Evolutionary conservation across 768 basidiomycete species (phyloP).

Genomic region (Lepiota subincarnata): DNA sequence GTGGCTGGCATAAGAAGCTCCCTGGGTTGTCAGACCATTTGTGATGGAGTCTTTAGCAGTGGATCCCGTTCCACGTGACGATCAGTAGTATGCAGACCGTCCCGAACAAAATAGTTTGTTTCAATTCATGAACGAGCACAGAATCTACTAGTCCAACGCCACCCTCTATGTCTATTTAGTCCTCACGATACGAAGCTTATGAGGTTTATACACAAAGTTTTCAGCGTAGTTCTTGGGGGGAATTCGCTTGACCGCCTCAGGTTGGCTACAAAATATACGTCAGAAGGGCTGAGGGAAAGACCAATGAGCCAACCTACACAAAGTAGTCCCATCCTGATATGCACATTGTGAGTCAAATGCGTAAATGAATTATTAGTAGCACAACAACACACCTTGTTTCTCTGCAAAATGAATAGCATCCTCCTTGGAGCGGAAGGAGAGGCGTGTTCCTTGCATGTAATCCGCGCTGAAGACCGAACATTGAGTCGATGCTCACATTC

Average conservation of each 20-base stretch:
- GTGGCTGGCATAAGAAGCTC: constrained; percentile 17
- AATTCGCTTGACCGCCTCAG: constrained; percentile 56
- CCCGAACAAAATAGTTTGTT: background rate
- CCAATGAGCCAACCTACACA: constrained; percentile 52
- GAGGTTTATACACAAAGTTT: constrained; percentile 83
- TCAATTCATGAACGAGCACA: background rate
- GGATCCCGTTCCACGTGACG: constrained; percentile 15
- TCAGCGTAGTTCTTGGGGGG: constrained; percentile 88
- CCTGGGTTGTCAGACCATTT: constrained; percentile 12
- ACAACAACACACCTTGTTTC: constrained; percentile 71
- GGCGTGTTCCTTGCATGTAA: constrained; percentile 89
- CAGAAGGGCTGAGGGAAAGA: constrained; percentile 10
- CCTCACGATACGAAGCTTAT: constrained; percentile 75
- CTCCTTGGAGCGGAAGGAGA: constrained; percentile 82
- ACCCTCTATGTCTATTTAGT: constrained; percentile 71
- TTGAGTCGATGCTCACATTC: background rate
- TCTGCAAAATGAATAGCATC: constrained; percentile 94
- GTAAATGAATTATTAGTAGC: background rate
- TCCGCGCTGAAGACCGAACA: constrained; percentile 58
- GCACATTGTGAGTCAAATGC: constrained; percentile 11
- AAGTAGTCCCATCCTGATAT: constrained; percentile 88
- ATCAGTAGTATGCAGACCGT: background rate
- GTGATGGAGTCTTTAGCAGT: constrained; percentile 1
- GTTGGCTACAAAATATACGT: constrained; percentile 41
- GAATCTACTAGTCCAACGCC: background rate